Evolutionary conservation across 345 rosid genomes (phyloP), one percentile per base, ranked within the genome.

Genomic region (Rhodamnia argentea): DNA sequence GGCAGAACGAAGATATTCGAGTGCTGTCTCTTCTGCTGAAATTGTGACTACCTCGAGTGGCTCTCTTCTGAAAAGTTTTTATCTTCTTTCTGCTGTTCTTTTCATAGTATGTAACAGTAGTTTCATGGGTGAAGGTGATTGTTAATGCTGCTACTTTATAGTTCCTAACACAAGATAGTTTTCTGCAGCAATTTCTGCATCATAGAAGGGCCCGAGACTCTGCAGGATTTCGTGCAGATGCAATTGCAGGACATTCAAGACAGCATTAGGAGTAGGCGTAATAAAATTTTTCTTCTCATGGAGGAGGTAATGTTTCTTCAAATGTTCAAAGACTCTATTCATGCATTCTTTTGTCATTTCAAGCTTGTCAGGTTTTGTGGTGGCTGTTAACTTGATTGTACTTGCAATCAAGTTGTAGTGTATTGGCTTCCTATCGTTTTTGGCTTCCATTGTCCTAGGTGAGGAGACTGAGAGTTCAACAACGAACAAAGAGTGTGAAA

Each of bases 241-340:
- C 98, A 93, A 92, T 85, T 88, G 59, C 93, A 89, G 92, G 98
- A 97, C 88, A 95, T 97, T 40, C 93, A 97, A 62, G 98, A 95
- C 85, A 95, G 89, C 88, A 97, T 97, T 51, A 91, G 89, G 94
- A 96, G 96, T 84, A 90, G 98, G 90, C 98, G 99, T 81, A 95
- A 93, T 87, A 97, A 93, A 92, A 95, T 95, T 52, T 97, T 97
- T 92, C 96, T 97, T 27, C 99, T 97, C 86, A 97, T 97, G 99
- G 99, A 97, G 90, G 99, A 97, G 98, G 98, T 94, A 27, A 52
- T 53, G 9, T 84, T 64, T 84, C 78, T 75, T 27, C 16, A 42
- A 70, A 32, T 70, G 47, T 70, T 32, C 24, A 32, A 70, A 16
- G 47, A 40, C 42, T 29, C 24, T 32, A 70, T 70, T 32, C 22